These are phyloP conservation scores for Atkinsonella hypoxylon DNA, from an alignment of 2,329 filamentous ascomycete species.

Conservation along the genomic window DNA sequence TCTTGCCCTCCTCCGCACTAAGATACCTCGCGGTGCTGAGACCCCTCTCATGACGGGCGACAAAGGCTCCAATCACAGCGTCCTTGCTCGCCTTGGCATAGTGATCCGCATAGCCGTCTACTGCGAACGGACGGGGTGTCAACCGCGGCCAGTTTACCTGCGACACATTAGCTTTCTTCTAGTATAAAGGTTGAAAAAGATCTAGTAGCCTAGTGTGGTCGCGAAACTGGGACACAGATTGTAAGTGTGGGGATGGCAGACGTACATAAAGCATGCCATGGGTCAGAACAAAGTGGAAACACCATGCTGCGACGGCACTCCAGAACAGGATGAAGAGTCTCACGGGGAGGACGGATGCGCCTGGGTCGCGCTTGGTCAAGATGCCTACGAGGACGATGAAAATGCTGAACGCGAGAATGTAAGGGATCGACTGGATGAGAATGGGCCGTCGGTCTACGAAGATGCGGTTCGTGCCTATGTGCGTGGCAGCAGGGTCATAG, in stretches of 20 bases:
- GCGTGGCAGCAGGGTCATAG: conserved; percentile 64
- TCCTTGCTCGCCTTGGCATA: conserved; percentile 74
- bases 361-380: conserved; percentile 59
- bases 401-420: conserved; percentile 72
- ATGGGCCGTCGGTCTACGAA: conserved; percentile 80
- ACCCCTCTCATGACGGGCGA: conserved; percentile 62
- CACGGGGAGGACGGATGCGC: conserved; percentile 67
- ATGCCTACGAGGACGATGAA: conserved; percentile 71
- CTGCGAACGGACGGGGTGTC: conserved; percentile 74
- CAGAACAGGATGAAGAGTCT: conserved; percentile 74
- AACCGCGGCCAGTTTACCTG: conserved; percentile 98
- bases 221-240: neutral
- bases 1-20: conserved; percentile 93
- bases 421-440: conserved; percentile 86
- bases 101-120: conserved; percentile 81
- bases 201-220: no score
- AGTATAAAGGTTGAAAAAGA: no score
- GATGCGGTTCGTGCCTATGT: conserved; percentile 58
- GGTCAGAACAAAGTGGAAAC: conserved; percentile 61
- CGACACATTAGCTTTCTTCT: neutral
- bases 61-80: conserved; percentile 62
- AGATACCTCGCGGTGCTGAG: conserved; percentile 72
- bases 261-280: conserved; percentile 93
- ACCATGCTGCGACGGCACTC: conserved; percentile 57
- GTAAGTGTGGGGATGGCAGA: conserved; percentile 14